Conservation (phyloP, 257 asterid genomes). For the Ilex aquifolium region DNA sequence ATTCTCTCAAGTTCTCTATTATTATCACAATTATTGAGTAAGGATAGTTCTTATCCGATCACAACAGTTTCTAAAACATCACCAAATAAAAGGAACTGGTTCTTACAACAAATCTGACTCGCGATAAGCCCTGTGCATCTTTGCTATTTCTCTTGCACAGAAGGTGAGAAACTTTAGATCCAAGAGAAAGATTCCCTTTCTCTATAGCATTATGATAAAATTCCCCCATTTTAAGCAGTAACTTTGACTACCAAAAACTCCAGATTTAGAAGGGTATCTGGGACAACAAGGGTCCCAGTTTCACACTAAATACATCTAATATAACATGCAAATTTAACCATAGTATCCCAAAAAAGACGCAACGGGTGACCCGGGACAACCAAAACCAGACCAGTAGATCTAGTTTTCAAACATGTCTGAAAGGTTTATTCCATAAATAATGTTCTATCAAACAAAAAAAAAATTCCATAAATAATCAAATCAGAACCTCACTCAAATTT, state of each 20-base stretch:
- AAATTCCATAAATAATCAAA: no score
- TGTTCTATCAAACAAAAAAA: background rate
- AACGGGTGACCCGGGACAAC: constrained; percentile 22
- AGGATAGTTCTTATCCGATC: constrained; percentile 43
- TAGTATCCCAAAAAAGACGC: constrained; percentile 21
- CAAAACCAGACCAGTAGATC: constrained; percentile 38
- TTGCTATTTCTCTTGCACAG: constrained; percentile 1
- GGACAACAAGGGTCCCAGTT: constrained; percentile 37
- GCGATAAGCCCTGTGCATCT: constrained; percentile 19
- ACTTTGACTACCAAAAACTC: constrained; percentile 18
- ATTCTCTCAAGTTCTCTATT: constrained; percentile 21
- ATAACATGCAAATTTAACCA: constrained; percentile 31
- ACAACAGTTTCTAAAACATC: constrained; percentile 39
- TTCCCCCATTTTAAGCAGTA: constrained; percentile 6
- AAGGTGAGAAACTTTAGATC: constrained; percentile 6
- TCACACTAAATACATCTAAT: constrained; percentile 26
- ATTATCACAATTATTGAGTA: constrained; percentile 37
- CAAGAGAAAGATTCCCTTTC: constrained; percentile 14
- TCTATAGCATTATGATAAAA: background rate
- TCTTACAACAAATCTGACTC: constrained; percentile 20
- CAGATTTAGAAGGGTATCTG: constrained; percentile 26
- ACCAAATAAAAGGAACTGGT: constrained; percentile 17
- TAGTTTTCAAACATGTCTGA: constrained; percentile 1
- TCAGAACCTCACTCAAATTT: no score
- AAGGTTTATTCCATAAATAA: no score